Base-by-base conservation (phyloP, 106 monocot genomes). In the Chionographis japonica region DNA sequence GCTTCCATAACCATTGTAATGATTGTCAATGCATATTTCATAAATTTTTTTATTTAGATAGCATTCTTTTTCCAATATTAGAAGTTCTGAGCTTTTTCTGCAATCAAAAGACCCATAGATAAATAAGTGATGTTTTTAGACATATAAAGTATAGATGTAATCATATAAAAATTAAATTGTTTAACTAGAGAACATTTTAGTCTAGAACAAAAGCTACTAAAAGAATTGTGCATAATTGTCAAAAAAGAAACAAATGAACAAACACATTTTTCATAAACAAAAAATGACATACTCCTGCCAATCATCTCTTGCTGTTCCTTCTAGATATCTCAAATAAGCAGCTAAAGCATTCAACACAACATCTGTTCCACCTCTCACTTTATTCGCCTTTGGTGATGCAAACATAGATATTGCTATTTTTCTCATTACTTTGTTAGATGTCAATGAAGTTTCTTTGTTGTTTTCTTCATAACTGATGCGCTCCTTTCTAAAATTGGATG, bases 311-410 rank as follows among this genome's bases (percentile, higher is more conserved):
- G 86, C 75, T 62, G 92, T 89, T 66, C 92, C 97, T 62, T 97
- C 97, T 50, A 92, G 74, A 70, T 97, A 86, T 83, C 86, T 84
- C 51, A 97, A 52, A 60, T 92, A 97, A 53, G 86, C 97, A 67
- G 92, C 74, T 60, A 97, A 74, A 63, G 89, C 97, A 72, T 86
- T 83, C 72, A 97, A 76, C 9, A 69, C 72, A 72, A 42, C 63
- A 63, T 80, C 74, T 4, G 89, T 84, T 72, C 97, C 97, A 70
- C 97, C 97, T 74, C 66, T 56, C 18, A 97, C 89, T 71, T 83
- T 70, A 66, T 39, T 80, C 62, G 80, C 78, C 43, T 74, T 64
- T 71, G 64, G 72, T 50, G 91, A 86, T 40, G 74, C 59, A 85
- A 92, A 97, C 35, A 92, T 62, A 43, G 92, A 89, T 52, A 76